Evolutionary conservation across 140 eudicot species (phyloP), one percentile per base, ranked within the genome.

Genomic region (Senecio squalidus): DNA sequence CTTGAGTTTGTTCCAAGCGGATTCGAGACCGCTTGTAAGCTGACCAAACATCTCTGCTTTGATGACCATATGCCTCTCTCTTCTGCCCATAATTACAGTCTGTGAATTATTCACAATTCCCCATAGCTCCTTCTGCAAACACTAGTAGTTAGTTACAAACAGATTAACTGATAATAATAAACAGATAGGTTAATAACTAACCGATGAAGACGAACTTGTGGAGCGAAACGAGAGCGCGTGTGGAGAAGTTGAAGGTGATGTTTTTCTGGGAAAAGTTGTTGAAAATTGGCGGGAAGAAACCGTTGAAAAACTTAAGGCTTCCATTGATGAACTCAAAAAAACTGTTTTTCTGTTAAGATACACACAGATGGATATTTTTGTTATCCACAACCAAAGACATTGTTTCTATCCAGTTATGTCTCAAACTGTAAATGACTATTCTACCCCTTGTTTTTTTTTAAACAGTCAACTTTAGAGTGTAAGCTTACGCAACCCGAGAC

Each of bases 31-130:
- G 11, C 71, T 73, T 1, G 95, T 81, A 2, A 92, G 81, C 80
- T 92, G 98, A 38, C 98, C 98, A 58, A 92, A 92, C 98, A 92
- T 92, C 28, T 92, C 98, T 1, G 98, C 98, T 65, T 76, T 75
- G 30, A 92, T 61, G 0, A 84, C 58, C 5, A 86, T 46, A 9
- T 58, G 45, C 76, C 24, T 72, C 48, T 70, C 73, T 69, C 75
- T 71, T 25, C 69, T 53, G 20, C 25, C 69, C 40, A 69, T 30
- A 49, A 52, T 21, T 3, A 25, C 53, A 54, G 31, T 59, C 55
- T 47, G 73, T 14, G 78, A 76, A 45, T n/a, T n/a, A n/a, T 87
- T 76, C 51, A 92, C 84, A 54, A 60, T 55, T 48, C 80, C 70
- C 95, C 96, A 86, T 51, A 84, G 33, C 63, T 87, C 79, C 67